These are phyloP conservation scores for Nyctanthes arbortristis DNA, from an alignment of 257 asterid genomes.

Conservation along the genomic window DNA sequence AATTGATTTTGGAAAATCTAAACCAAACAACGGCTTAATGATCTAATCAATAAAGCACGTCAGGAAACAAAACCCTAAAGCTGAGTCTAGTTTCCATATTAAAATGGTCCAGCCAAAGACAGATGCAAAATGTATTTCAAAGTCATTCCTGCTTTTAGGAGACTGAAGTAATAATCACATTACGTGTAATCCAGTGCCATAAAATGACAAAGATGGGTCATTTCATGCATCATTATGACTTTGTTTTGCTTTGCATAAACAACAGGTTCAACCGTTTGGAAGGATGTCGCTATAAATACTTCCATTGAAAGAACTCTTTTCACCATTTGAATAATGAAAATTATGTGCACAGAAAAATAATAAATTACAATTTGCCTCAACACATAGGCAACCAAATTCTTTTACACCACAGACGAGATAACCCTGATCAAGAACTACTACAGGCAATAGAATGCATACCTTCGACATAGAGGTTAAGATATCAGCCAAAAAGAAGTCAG, in stretches of 20 bases:
- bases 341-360: constrained; percentile 11
- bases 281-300: neutral
- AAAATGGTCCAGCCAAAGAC: neutral
- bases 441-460: constrained; percentile 52
- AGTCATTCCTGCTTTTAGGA: neutral
- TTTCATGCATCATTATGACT: neutral
- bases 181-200: neutral
- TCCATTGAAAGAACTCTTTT: constrained; percentile 9
- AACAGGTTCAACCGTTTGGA: neutral
- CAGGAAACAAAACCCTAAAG: neutral
- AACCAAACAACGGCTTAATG: too few species aligned
- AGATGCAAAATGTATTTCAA: neutral
- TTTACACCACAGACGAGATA: neutral
- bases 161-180: neutral
- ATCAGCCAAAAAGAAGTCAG: constrained; percentile 97
- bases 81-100: neutral
- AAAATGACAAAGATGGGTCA: neutral
- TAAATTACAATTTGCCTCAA: constrained; percentile 22
- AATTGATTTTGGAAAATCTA: too few species aligned
- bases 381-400: constrained; percentile 11
- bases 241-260: neutral
- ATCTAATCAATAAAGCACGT: neutral
- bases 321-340: constrained; percentile 12
- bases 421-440: constrained; percentile 13
- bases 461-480: constrained; percentile 97